phyloP scores from a whole-genome alignment of 306 rosid genomes.

The Cicer judaicum region DNA sequence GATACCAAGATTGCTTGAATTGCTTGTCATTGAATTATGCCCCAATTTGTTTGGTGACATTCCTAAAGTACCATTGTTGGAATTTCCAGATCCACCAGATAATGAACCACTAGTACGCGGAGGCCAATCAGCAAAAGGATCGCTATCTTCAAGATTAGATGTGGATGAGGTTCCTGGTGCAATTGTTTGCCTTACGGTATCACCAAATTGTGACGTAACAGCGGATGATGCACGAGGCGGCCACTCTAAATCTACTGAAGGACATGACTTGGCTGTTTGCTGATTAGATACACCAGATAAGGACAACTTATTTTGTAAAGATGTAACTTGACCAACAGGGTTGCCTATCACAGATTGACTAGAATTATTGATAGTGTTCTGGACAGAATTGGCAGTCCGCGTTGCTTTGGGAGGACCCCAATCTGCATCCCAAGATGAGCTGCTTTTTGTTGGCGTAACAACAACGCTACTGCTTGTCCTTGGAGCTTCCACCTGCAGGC shows the following conservation, averaged over 20 bases:
- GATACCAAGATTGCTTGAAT: constrained; percentile 61
- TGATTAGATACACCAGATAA: constrained; percentile 55
- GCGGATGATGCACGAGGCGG: constrained; percentile 72
- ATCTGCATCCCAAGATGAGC: constrained; percentile 91
- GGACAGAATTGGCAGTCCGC: constrained; percentile 50
- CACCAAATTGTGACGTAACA: constrained; percentile 56
- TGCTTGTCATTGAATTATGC: constrained; percentile 55
- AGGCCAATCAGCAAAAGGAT: constrained; percentile 97
- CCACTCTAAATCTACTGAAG: constrained; percentile 93
- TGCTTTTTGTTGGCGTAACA: constrained; percentile 55
- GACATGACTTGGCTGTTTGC: constrained; percentile 69
- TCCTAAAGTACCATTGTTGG: constrained; percentile 67
- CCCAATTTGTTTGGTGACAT: constrained; percentile 53
- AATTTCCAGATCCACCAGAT: constrained; percentile 53
- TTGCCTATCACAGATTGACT: constrained; percentile 46
- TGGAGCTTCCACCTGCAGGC: constrained; percentile 56
- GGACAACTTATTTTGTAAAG: constrained; percentile 48
- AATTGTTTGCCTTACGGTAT: constrained; percentile 58
- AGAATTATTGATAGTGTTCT: constrained; percentile 50
- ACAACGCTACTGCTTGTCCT: constrained; percentile 51
- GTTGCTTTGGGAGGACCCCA: constrained; percentile 71
- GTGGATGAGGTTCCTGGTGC: constrained; percentile 61
- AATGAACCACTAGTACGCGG: constrained; percentile 74
- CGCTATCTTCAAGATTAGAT: constrained; percentile 64
- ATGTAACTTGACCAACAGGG: constrained; percentile 53